A percentile compares a stretch with the other conserved stretches of the same genome.
Conservation (phyloP, 192 early-diverging fungal species). For the Coemansia sp. region DNA sequence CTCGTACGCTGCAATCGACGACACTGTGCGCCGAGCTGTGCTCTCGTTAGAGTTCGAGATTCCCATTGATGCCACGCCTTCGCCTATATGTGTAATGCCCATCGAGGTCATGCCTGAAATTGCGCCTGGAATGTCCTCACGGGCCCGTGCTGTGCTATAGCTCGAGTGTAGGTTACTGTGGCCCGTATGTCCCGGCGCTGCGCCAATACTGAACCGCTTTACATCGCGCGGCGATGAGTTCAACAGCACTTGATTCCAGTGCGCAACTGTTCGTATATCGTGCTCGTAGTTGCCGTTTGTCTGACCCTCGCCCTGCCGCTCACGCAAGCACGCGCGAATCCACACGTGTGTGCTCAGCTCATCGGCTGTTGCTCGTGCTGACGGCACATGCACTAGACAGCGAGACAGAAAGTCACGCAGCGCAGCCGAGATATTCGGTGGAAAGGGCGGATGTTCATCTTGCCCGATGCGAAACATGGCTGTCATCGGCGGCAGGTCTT, state of each 20-base stretch:
- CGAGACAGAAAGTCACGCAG: slow-evolving; percentile 73
- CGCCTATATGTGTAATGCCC: slow-evolving; percentile 32
- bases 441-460: slow-evolving; percentile 74
- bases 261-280: slow-evolving; percentile 48
- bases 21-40: slow-evolving; percentile 47
- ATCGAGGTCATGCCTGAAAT: slow-evolving; percentile 51
- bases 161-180: slow-evolving; percentile 35
- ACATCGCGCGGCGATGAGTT: slow-evolving; percentile 55
- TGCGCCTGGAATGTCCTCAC: slow-evolving; percentile 47
- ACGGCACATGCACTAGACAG: slow-evolving; percentile 80
- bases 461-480: slow-evolving; percentile 72
- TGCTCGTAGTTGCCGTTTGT: slow-evolving; percentile 40
- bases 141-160: slow-evolving; percentile 39
- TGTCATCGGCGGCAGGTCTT: slow-evolving; percentile 66
- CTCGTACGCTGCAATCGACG: slow-evolving; percentile 53
- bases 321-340: slow-evolving; percentile 41
- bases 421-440: slow-evolving; percentile 56
- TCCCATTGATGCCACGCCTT: slow-evolving; percentile 50
- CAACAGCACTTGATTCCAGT: slow-evolving; percentile 53
- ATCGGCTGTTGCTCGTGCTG: slow-evolving; percentile 63
- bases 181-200: slow-evolving; percentile 20
- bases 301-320: slow-evolving; percentile 40
- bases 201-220: slow-evolving; percentile 41
- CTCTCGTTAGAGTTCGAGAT: slow-evolving; percentile 49
- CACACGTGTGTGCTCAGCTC: slow-evolving; percentile 63